phyloP scores from a whole-genome alignment of 2,329 filamentous ascomycete genomes.

The Cylindrodendrum hubeiense region DNA sequence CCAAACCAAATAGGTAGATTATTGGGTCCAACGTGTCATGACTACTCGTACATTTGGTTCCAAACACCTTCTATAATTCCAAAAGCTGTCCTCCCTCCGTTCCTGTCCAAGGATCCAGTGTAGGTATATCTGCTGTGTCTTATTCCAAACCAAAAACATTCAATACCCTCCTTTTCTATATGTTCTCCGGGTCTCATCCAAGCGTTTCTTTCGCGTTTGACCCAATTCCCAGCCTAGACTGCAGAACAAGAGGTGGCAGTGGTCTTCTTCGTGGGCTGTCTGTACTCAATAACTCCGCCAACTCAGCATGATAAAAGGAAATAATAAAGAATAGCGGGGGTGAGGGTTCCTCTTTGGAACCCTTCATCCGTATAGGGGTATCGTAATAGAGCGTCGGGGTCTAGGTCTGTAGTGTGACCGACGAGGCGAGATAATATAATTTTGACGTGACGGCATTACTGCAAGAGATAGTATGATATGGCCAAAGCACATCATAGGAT shows the following conservation, averaged over 20 bases:
- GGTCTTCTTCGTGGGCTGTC: constrained; percentile 11
- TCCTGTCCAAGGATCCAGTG: constrained; percentile 27
- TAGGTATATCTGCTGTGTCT: constrained; percentile 35
- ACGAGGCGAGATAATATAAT: constrained; percentile 18
- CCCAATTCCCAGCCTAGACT: constrained; percentile 15
- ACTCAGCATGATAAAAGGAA: constrained; percentile 22
- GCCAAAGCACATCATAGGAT: constrained; percentile 57
- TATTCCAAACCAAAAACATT: constrained; percentile 1
- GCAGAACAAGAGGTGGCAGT: constrained; percentile 8
- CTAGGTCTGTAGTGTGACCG: constrained; percentile 23
- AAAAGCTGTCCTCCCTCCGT: constrained; percentile 4
- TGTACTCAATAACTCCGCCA: constrained; percentile 24
- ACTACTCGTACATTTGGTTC: constrained; percentile 18
- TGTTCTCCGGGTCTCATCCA: constrained; percentile 25
- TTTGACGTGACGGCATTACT: constrained; percentile 45
- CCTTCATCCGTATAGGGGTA: constrained; percentile 38
- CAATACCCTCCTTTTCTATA: constrained; percentile 28
- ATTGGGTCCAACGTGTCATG: background rate
- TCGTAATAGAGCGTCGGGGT: constrained; percentile 37
- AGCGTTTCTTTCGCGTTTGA: constrained; percentile 27
- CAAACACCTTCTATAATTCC: constrained; percentile 3
- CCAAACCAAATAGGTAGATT: background rate
- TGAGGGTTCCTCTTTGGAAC: constrained; percentile 28
- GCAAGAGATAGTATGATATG: constrained; percentile 25
- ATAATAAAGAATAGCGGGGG: constrained; percentile 21